Conservation (phyloP, 1,139 yeast species). For the Geotrichum fermentans region DNA sequence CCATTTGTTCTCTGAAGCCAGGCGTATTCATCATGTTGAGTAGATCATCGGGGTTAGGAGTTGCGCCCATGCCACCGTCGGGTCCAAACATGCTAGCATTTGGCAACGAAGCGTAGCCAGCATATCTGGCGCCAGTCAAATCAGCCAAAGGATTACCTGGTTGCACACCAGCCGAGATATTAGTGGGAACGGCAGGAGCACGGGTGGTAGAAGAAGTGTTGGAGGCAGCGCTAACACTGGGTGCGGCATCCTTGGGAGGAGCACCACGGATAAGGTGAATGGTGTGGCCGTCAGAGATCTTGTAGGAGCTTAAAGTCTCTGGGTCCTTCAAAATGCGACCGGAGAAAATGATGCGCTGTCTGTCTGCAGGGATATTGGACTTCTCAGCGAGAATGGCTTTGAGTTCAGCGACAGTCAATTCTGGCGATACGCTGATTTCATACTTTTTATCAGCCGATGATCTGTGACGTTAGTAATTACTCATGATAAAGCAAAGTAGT, state of each 20-base stretch:
- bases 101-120: constrained; percentile 86
- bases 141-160: constrained; percentile 88
- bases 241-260: constrained; percentile 30
- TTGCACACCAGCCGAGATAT: constrained; percentile 82
- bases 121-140: constrained; percentile 90
- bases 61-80: constrained; percentile 77
- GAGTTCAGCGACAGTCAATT: constrained; percentile 59
- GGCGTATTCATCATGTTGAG: constrained; percentile 75
- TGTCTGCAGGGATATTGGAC: constrained; percentile 62
- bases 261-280: constrained; percentile 76
- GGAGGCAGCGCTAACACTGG: constrained; percentile 25
- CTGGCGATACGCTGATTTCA: constrained; percentile 53
- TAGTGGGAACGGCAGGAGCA: constrained; percentile 51
- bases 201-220: constrained; percentile 26
- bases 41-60: constrained; percentile 73
- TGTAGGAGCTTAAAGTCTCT: constrained; percentile 69
- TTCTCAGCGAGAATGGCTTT: constrained; percentile 58
- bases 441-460: constrained; percentile 76
- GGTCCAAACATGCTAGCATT: constrained; percentile 89
- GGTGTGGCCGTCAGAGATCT: constrained; percentile 80
- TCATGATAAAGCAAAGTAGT: neutral
- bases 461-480: constrained; percentile 20
- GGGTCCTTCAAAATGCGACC: constrained; percentile 88
- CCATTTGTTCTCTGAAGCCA: constrained; percentile 72
- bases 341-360: constrained; percentile 85